Conservation (phyloP, 2,329 filamentous ascomycete genomes). For the Fusarium keratoplasticum region DNA sequence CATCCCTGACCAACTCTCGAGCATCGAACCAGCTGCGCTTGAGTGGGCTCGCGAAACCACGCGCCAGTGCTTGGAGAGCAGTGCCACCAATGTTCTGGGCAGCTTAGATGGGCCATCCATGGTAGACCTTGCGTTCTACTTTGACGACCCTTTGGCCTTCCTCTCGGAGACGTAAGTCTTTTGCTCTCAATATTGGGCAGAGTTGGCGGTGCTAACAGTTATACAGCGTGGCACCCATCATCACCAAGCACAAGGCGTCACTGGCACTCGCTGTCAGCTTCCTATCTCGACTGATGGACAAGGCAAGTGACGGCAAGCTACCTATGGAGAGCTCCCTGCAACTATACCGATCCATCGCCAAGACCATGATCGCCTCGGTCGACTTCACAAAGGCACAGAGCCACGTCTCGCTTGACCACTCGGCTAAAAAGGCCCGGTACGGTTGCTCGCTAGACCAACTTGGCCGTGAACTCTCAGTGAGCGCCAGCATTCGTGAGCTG, state of each 20-base stretch:
- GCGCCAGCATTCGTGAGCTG: neutral
- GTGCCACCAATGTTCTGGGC: neutral
- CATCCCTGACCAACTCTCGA: neutral
- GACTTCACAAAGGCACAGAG: conserved; percentile 13
- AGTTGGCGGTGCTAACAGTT: neutral
- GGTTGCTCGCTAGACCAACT: neutral
- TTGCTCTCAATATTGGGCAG: neutral
- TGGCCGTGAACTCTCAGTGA: neutral
- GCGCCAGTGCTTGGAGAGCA: neutral
- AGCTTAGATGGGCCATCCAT: conserved; percentile 20
- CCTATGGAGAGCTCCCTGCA: neutral
- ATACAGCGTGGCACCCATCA: conserved; percentile 8
- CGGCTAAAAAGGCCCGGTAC: neutral
- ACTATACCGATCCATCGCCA: conserved; percentile 9
- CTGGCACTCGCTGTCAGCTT: conserved; percentile 18
- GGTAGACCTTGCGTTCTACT: conserved; percentile 30
- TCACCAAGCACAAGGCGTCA: neutral
- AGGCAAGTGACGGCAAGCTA: neutral
- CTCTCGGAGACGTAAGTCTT: conserved; percentile 18
- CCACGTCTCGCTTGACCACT: neutral
- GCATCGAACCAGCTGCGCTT: neutral
- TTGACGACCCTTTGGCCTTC: conserved; percentile 8
- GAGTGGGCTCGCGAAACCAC: conserved; percentile 25
- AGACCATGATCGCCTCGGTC: neutral
- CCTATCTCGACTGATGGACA: conserved; percentile 5